A percentile compares a stretch with the other conserved stretches of the same genome.
Conservation (phyloP, 169 alveolate genomes). For the Ichthyophthirius multifiliis region DNA sequence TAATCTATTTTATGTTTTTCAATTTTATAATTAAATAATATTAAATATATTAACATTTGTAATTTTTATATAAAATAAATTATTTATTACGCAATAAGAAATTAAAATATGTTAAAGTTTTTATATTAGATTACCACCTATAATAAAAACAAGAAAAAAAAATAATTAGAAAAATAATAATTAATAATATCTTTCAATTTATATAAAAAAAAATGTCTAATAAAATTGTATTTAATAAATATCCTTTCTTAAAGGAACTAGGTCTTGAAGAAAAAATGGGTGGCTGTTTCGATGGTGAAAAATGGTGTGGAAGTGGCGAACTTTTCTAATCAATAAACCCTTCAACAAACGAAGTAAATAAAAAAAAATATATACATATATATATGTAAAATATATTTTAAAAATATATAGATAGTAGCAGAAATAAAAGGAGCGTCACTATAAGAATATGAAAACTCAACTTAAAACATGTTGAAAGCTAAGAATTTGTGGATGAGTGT, state of each 20-base stretch:
- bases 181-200: no score
- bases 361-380: neutral
- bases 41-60: no score
- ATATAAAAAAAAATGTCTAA: neutral
- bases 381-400: neutral
- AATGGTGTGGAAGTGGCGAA: conserved; percentile 70
- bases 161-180: no score
- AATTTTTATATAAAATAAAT: no score
- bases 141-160: no score
- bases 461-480: conserved; percentile 52
- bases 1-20: no score
- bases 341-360: conserved; percentile 31
- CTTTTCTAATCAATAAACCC: conserved; percentile 51
- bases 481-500: conserved; percentile 59
- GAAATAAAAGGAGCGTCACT: conserved; percentile 49
- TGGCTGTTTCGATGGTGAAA: conserved; percentile 64
- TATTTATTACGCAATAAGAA: no score
- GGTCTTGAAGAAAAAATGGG: conserved; percentile 59
- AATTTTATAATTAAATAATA: no score
- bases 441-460: conserved; percentile 62
- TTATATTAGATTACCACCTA: no score
- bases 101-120: no score
- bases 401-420: conserved; percentile 26
- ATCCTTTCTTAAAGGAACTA: conserved; percentile 66
- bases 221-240: conserved; percentile 42